Conservation (phyloP, 2,329 filamentous ascomycete genomes). For the Verticillium zaregamsianum region DNA sequence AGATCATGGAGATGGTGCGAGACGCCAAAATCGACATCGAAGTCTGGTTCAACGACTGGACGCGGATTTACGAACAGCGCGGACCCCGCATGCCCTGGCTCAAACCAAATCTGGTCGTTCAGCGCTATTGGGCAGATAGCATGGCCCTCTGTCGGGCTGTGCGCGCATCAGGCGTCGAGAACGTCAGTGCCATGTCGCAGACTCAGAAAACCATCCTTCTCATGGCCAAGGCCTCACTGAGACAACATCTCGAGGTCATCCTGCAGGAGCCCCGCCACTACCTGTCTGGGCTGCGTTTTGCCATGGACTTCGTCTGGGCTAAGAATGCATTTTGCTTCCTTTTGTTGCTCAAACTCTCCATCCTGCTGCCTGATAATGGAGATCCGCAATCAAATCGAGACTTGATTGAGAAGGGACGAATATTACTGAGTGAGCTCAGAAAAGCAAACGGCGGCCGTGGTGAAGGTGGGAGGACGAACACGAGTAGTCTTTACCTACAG, state of each 20-base stretch:
- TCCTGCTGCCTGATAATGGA: constrained; percentile 38
- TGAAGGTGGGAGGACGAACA: constrained; percentile 25
- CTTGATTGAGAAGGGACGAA: constrained; percentile 14
- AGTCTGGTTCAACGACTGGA: constrained; percentile 40
- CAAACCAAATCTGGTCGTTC: constrained; percentile 42
- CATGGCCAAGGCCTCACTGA: constrained; percentile 46
- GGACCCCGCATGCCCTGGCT: constrained; percentile 28
- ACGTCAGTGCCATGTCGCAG: constrained; percentile 38
- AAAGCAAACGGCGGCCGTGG: constrained; percentile 11
- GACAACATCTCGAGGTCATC: constrained; percentile 45
- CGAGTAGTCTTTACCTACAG: constrained; percentile 22
- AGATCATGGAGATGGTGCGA: constrained; percentile 33
- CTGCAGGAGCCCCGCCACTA: constrained; percentile 40
- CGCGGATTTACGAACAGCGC: constrained; percentile 17
- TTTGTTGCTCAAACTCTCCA: constrained; percentile 46
- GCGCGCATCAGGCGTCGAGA: constrained; percentile 26
- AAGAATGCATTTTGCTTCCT: constrained; percentile 55
- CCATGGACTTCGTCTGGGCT: constrained; percentile 56
- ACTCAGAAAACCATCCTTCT: constrained; percentile 41
- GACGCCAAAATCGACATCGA: constrained; percentile 43
- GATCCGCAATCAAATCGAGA: constrained; percentile 10
- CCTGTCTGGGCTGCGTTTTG: constrained; percentile 45
- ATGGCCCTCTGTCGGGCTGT: constrained; percentile 48
- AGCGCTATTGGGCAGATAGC: constrained; percentile 49
- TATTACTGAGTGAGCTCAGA: constrained; percentile 20